These are phyloP conservation scores for Nicotiana obtusifolia DNA, from an alignment of 257 asterid genomes.

Conservation along the genomic window DNA sequence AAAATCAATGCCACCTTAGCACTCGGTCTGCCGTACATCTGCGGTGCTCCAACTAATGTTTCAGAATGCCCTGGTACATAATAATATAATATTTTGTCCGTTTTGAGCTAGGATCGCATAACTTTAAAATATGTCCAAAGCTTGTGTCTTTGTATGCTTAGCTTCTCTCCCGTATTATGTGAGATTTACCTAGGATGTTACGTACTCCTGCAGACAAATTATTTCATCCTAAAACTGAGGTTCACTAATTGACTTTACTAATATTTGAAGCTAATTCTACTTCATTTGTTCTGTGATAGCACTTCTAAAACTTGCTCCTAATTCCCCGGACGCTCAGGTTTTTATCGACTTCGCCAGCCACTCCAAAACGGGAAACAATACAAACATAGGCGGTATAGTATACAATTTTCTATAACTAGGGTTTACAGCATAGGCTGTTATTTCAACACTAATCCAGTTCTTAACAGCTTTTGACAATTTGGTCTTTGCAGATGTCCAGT, in stretches of 20 bases:
- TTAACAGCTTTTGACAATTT: background rate
- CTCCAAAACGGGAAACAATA: constrained; percentile 7
- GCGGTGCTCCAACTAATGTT: constrained; percentile 21
- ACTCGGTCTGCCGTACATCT: constrained; percentile 25
- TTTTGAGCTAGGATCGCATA: no score
- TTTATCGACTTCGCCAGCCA: constrained; percentile 25
- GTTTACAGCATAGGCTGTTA: background rate
- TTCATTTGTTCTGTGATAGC: constrained; percentile 16
- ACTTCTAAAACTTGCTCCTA: constrained; percentile 36
- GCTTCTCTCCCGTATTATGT: background rate
- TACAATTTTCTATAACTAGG: background rate
- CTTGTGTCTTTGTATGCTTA: background rate
- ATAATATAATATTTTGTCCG: no score
- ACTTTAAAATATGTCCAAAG: no score
- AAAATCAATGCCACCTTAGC: constrained; percentile 47
- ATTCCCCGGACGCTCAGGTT: constrained; percentile 46
- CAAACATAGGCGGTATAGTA: constrained; percentile 17
- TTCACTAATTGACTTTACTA: background rate
- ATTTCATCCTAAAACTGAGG: background rate
- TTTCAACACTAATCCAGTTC: background rate
- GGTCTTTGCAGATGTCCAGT: background rate
- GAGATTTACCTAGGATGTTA: background rate
- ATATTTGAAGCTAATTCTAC: background rate
- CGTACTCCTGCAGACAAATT: no score
- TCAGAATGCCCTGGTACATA: constrained; percentile 25